Evolutionary conservation across 164 flowering plant species (phyloP).

Genomic region (Tetrastigma voinierianum): DNA sequence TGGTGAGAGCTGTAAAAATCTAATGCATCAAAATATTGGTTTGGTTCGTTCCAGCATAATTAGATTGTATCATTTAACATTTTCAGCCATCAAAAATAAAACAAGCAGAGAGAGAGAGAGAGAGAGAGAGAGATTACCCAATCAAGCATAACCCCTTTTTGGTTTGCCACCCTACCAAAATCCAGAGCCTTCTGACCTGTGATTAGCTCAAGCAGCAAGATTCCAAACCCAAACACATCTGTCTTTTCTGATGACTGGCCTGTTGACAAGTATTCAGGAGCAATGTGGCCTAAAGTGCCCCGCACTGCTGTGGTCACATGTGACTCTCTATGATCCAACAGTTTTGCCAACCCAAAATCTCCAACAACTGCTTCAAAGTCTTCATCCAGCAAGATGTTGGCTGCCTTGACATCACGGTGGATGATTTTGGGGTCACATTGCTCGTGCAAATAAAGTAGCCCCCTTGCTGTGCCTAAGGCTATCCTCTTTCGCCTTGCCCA

Average conservation of each 20-base stretch:
- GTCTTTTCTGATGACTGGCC: conserved; percentile 92
- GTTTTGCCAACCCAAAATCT: conserved; percentile 90
- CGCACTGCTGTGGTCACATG: conserved; percentile 91
- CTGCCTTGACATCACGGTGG: conserved; percentile 92
- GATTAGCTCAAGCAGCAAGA: conserved; percentile 77
- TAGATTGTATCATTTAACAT: too few relatives aligned
- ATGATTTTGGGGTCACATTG: conserved; percentile 89
- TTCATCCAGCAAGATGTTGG: conserved; percentile 80
- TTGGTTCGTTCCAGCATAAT: too few relatives aligned
- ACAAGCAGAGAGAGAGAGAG: neutral
- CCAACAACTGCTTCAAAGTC: conserved; percentile 90
- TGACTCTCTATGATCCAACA: conserved; percentile 79
- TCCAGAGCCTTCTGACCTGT: conserved; percentile 84
- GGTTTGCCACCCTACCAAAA: conserved; percentile 65
- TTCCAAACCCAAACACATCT: conserved; percentile 86
- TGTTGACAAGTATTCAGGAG: conserved; percentile 83
- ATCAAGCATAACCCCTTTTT: conserved; percentile 45
- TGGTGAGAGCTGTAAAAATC: too few relatives aligned
- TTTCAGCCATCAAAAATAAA: too few relatives aligned
- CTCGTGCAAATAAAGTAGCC: conserved; percentile 75
- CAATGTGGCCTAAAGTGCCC: conserved; percentile 91
- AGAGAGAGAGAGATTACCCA: conserved; percentile 26
- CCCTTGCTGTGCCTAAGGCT: conserved; percentile 85
- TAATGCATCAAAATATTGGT: too few relatives aligned
- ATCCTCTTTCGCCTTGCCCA: conserved; percentile 74